Evolutionary conservation across 495 filamentous ascomycete species (phyloP).

Genomic region (Hypoxylon rickii): DNA sequence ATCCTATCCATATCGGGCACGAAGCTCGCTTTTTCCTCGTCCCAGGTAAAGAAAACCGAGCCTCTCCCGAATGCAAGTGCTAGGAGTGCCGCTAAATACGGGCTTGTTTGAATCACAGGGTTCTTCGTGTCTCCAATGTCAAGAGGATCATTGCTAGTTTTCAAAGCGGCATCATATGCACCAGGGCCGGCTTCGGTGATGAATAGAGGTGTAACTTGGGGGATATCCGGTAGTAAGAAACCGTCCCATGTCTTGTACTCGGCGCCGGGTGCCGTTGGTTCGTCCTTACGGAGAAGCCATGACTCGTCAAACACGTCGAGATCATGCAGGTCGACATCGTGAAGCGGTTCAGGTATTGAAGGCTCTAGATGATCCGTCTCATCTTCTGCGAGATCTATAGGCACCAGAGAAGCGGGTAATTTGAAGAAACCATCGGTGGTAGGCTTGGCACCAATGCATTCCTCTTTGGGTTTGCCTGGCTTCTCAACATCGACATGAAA

Average conservation of each 20-base stretch:
- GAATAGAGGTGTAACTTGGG: conserved; percentile 61
- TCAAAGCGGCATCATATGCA: conserved; percentile 72
- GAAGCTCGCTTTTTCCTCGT: conserved; percentile 62
- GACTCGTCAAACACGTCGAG: conserved; percentile 51
- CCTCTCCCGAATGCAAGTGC: conserved; percentile 79
- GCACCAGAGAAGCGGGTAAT: conserved; percentile 42
- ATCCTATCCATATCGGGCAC: conserved; percentile 56
- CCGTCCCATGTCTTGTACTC: conserved; percentile 74
- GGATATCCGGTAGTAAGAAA: conserved; percentile 53
- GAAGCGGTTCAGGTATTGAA: conserved; percentile 30
- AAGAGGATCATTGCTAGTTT: conserved; percentile 37
- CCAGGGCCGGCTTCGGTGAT: conserved; percentile 76
- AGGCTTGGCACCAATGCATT: conserved; percentile 11
- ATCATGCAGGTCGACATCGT: conserved; percentile 28
- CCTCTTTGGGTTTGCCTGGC: conserved; percentile 2
- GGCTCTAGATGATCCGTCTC: conserved; percentile 20
- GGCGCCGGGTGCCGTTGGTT: conserved; percentile 35
- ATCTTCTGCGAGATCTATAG: conserved; percentile 37
- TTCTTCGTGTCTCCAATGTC: conserved; percentile 32
- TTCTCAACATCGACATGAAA: conserved; percentile 16
- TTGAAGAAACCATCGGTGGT: conserved; percentile 48
- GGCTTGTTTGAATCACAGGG: conserved; percentile 46
- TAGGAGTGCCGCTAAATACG: conserved; percentile 66
- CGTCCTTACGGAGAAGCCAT: conserved; percentile 57
- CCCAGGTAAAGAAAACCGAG: conserved; percentile 77